Evolutionary conservation across 2,329 filamentous ascomycete species (phyloP).

Genomic region (Pseudocercospora ulei): DNA sequence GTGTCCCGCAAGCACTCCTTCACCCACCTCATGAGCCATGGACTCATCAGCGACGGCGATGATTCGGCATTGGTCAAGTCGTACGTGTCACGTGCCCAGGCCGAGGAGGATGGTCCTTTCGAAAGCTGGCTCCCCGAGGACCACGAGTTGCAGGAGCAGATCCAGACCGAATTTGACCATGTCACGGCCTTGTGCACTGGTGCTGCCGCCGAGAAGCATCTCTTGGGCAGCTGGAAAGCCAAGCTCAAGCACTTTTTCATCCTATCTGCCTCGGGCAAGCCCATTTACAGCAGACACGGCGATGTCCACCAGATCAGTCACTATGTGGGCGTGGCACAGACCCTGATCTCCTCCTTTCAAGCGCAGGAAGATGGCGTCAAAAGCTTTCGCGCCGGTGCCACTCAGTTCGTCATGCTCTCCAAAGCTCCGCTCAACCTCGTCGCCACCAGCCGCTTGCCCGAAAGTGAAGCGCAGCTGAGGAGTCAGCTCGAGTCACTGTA

Average conservation of each 20-base stretch:
- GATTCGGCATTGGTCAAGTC: constrained; percentile 59
- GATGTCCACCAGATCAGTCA: constrained; percentile 82
- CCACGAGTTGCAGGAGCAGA: constrained; percentile 50
- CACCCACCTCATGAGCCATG: constrained; percentile 38
- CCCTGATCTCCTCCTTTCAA: constrained; percentile 94
- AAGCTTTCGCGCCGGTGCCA: constrained; percentile 76
- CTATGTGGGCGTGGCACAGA: constrained; percentile 91
- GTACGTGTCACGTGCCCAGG: constrained; percentile 55
- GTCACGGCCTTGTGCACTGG: constrained; percentile 52
- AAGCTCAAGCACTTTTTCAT: constrained; percentile 98
- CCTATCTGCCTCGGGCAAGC: constrained; percentile 88
- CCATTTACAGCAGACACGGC: constrained; percentile 91
- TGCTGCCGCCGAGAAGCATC: constrained; percentile 46
- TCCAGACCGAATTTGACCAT: constrained; percentile 67
- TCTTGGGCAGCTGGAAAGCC: constrained; percentile 69
- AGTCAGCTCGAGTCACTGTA: constrained; percentile 87
- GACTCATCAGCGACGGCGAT: constrained; percentile 48
- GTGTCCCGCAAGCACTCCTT: constrained; percentile 37
- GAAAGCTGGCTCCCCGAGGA: constrained; percentile 45
- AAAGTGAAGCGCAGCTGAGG: constrained; percentile 80
- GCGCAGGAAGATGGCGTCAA: constrained; percentile 64
- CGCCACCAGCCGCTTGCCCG: constrained; percentile 81
- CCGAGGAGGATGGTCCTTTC: constrained; percentile 50
- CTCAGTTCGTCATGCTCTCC: constrained; percentile 74
- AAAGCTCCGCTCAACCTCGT: constrained; percentile 86